Evolutionary conservation across 2,329 filamentous ascomycete species (phyloP).

Genomic region (Phialophora verrucosa): DNA sequence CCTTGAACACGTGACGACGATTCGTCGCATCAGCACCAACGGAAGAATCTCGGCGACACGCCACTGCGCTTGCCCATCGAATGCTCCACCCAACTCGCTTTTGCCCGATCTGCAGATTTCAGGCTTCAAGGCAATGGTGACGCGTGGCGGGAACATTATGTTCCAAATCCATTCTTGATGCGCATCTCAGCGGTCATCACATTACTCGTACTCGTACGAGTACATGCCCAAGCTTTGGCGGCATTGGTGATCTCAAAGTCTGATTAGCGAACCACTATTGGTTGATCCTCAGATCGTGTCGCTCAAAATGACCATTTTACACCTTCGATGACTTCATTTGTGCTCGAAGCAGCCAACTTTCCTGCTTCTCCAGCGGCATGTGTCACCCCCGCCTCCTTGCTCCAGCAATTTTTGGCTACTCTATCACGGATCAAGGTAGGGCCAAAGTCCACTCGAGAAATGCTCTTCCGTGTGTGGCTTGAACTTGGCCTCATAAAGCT

Average conservation of each 20-base stretch:
- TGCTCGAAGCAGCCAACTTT: constrained; percentile 2
- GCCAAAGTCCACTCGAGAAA: constrained; percentile 3
- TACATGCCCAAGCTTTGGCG: not conserved
- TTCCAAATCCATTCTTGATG: not conserved
- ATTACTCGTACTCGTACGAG: not conserved
- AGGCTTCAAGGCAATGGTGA: not conserved
- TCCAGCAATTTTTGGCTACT: not conserved
- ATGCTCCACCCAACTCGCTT: not conserved
- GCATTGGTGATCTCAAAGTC: not conserved
- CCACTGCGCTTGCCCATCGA: not conserved
- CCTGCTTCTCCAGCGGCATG: not conserved
- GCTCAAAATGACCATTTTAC: constrained; percentile 1
- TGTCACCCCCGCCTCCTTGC: not conserved
- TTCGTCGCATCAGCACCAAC: not conserved
- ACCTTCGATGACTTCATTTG: constrained; percentile 23
- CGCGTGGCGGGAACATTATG: not conserved
- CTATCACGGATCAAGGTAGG: not conserved
- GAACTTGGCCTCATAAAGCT: not conserved
- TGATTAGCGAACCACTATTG: constrained; percentile 14
- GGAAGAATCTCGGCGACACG: not conserved
- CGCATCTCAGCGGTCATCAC: not conserved
- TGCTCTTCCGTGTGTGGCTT: constrained; percentile 13
- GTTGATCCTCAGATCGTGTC: constrained; percentile 15
- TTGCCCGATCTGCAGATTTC: not conserved
- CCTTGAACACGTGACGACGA: not conserved